Percentiles rank a stretch among this genome's conserved stretches.
Evolutionary conservation across 352 stramenopile species (phyloP).

Genomic region (Pythium periplocum): DNA sequence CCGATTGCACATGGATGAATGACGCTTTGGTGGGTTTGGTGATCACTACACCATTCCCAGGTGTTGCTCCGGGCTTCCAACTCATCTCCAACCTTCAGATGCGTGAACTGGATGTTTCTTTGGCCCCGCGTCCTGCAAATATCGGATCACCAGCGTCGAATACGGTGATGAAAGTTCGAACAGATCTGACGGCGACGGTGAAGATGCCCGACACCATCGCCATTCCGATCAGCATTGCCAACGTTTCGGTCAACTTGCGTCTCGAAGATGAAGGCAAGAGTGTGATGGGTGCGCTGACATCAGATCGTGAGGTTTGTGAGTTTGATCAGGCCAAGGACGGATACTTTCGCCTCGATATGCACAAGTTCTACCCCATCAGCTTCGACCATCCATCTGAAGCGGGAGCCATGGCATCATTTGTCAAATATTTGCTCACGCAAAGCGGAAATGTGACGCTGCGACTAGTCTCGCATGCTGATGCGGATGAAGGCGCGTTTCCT

Average conservation of each 20-base stretch:
- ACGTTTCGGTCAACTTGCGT: constrained; percentile 51
- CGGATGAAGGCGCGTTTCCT: constrained; percentile 38
- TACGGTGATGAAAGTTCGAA: constrained; percentile 65
- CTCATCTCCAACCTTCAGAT: constrained; percentile 65
- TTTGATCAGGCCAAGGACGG: constrained; percentile 55
- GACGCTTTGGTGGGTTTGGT: constrained; percentile 52
- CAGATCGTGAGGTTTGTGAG: constrained; percentile 44
- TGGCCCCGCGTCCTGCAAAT: constrained; percentile 12
- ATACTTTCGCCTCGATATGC: constrained; percentile 73
- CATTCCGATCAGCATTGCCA: constrained; percentile 62
- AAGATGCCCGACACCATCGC: constrained; percentile 68
- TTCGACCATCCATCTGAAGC: constrained; percentile 36
- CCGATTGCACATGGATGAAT: constrained; percentile 57
- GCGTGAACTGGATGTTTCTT: constrained; percentile 60
- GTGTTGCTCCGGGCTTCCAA: constrained; percentile 46
- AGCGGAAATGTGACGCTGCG: constrained; percentile 57
- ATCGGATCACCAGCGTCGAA: constrained; percentile 26
- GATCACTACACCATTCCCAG: constrained; percentile 59
- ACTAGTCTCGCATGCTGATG: constrained; percentile 25
- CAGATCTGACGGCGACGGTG: constrained; percentile 55
- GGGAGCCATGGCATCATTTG: constrained; percentile 47
- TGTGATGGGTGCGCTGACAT: constrained; percentile 46
- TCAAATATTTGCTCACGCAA: constrained; percentile 50
- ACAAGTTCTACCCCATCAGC: constrained; percentile 51
- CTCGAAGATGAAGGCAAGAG: constrained; percentile 32